These are phyloP conservation scores for Sporobolomyces phaffii DNA, from an alignment of 768 basidiomycete genomes.

Conservation along the genomic window DNA sequence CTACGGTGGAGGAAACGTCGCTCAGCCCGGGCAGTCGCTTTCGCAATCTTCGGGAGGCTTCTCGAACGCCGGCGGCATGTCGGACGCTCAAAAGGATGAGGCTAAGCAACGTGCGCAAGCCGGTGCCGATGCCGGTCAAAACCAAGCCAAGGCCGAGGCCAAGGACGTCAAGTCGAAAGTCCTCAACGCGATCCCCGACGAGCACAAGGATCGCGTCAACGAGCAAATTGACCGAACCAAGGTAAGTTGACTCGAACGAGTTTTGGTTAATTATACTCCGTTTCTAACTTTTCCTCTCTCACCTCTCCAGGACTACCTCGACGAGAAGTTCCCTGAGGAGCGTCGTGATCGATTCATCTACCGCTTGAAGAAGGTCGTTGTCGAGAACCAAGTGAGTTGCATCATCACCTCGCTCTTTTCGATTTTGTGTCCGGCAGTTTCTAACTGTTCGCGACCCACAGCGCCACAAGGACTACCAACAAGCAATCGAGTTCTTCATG, in stretches of 20 bases:
- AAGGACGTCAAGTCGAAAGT: constrained; percentile 45
- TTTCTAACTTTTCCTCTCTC: neutral
- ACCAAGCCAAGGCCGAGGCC: constrained; percentile 36
- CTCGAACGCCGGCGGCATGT: neutral
- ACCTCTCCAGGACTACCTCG: constrained; percentile 54
- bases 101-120: constrained; percentile 44
- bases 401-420: neutral
- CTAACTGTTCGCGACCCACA: neutral
- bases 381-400: constrained; percentile 35
- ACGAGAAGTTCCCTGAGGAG: constrained; percentile 83
- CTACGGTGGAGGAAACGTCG: constrained; percentile 19
- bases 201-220: constrained; percentile 57
- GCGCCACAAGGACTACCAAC: constrained; percentile 82
- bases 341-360: constrained; percentile 88
- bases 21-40: constrained; percentile 20
- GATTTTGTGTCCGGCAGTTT: too few relatives aligned
- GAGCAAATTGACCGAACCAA: constrained; percentile 53
- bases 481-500: constrained; percentile 52
- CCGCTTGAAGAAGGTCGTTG: constrained; percentile 74
- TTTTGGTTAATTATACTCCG: constrained; percentile 45
- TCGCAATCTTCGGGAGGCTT: constrained; percentile 24
- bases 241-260: constrained; percentile 56
- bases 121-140: constrained; percentile 43
- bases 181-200: constrained; percentile 60
- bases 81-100: constrained; percentile 25